These are phyloP conservation scores for Chaetomium globosum DNA, from an alignment of 2,329 filamentous ascomycete species.

Conservation along the genomic window DNA sequence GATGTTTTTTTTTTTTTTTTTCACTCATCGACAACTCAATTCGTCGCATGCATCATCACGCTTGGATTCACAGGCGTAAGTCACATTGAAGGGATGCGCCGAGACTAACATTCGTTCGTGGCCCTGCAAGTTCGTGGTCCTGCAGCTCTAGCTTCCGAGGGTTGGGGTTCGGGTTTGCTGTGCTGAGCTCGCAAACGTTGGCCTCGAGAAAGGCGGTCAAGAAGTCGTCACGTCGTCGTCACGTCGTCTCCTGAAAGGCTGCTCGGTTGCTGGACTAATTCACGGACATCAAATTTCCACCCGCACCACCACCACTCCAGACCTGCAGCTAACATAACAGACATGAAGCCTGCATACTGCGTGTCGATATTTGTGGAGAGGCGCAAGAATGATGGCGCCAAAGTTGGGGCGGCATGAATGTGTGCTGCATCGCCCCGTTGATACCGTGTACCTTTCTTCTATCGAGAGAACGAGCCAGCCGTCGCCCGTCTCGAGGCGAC, in stretches of 20 bases:
- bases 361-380: conserved; percentile 17
- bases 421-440: conserved; percentile 15
- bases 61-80: conserved; percentile 16
- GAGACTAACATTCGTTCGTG: neutral
- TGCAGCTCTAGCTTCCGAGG: conserved; percentile 19
- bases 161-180: conserved; percentile 27
- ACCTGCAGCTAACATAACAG: conserved; percentile 28
- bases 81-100: conserved; percentile 9
- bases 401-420: conserved; percentile 9
- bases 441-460: neutral
- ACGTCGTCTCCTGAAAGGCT: neutral
- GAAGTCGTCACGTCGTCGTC: neutral
- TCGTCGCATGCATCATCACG: conserved; percentile 24
- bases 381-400: conserved; percentile 10
- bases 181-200: neutral
- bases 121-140: conserved; percentile 16
- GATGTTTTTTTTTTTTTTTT: conserved; percentile 23
- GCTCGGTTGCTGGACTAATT: neutral
- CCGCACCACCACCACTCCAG: conserved; percentile 18
- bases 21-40: conserved; percentile 27
- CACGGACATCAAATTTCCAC: conserved; percentile 16
- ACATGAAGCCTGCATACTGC: conserved; percentile 29
- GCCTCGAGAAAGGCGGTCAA: conserved; percentile 34
- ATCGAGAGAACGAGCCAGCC: neutral
- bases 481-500: too few species aligned